Evolutionary conservation across 129 eudicot species (phyloP).

Genomic region (Deinandra increscens): DNA sequence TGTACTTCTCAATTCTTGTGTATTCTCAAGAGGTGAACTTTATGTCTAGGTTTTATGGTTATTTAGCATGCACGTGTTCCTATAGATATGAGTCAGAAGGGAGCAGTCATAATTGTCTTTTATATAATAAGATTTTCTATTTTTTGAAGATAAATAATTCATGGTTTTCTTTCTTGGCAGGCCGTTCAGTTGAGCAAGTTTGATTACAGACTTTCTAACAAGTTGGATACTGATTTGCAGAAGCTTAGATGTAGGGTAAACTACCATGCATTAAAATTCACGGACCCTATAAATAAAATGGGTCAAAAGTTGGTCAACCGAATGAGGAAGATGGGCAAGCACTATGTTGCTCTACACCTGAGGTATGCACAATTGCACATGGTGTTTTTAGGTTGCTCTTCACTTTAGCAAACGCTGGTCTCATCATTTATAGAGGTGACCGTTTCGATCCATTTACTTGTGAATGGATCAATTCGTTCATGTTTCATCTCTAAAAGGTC

Average conservation of each 20-base stretch:
- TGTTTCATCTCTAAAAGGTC: neutral
- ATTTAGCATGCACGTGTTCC: neutral
- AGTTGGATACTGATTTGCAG: constrained; percentile 64
- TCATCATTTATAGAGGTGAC: neutral
- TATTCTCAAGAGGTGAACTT: neutral
- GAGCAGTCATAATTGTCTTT: neutral
- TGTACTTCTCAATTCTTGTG: neutral
- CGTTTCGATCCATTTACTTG: neutral
- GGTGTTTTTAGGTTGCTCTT: constrained; percentile 14
- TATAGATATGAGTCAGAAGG: neutral
- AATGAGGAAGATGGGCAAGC: constrained; percentile 68
- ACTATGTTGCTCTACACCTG: constrained; percentile 78
- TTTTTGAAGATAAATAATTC: constrained; percentile 1
- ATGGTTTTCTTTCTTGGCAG: constrained; percentile 38
- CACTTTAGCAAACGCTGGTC: neutral
- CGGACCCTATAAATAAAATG: constrained; percentile 71
- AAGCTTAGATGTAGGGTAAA: constrained; percentile 92
- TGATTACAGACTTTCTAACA: constrained; percentile 88
- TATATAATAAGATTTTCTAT: neutral
- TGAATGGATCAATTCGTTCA: neutral
- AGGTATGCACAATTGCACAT: constrained; percentile 50
- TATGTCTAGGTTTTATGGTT: neutral
- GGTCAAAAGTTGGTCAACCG: constrained; percentile 63
- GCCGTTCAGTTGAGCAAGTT: constrained; percentile 83
- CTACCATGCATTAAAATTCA: constrained; percentile 81